Percentiles rank a stretch among this genome's conserved stretches.
Conservation (phyloP, 805 yeast species). For the Candida nonsorbophila region DNA sequence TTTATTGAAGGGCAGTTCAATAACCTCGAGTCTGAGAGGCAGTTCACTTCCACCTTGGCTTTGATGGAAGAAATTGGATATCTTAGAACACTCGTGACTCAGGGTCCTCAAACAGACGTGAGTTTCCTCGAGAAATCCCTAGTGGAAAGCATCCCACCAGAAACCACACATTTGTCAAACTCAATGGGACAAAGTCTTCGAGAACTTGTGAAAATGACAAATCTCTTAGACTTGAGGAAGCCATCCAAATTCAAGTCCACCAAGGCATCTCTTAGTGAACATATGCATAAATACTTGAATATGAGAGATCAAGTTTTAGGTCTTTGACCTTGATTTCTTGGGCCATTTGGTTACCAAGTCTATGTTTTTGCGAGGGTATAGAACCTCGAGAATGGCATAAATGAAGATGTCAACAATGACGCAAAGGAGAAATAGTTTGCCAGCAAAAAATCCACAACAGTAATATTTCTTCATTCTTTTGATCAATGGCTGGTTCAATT, state of each 20-base stretch:
- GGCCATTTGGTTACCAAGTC: constrained; percentile 85
- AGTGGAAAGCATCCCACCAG: too few relatives aligned
- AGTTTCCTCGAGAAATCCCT: too few relatives aligned
- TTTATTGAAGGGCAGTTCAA: constrained; percentile 18
- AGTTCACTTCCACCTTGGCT: constrained; percentile 25
- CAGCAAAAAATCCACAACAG: constrained; percentile 78
- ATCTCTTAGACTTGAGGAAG: constrained; percentile 10
- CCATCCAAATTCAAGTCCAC: constrained; percentile 18
- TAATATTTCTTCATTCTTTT: constrained; percentile 60
- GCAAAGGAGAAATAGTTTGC: constrained; percentile 74
- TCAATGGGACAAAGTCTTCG: too few relatives aligned
- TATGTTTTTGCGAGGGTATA: constrained; percentile 63
- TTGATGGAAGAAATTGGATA: constrained; percentile 41
- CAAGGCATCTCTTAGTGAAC: constrained; percentile 13
- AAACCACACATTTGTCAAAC: too few relatives aligned
- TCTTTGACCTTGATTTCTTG: constrained; percentile 8
- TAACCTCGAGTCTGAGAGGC: constrained; percentile 25
- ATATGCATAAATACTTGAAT: constrained; percentile 5
- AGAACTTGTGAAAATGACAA: constrained; percentile 7
- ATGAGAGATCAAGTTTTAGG: constrained; percentile 3
- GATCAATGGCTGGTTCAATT: constrained; percentile 48
- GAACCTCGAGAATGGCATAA: constrained; percentile 57
- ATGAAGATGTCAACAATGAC: constrained; percentile 75
- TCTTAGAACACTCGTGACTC: constrained; percentile 28
- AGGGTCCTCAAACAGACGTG: too few relatives aligned